phyloP scores from a whole-genome alignment of 208 protist genomes.

The Trypanosoma melophagium region DNA sequence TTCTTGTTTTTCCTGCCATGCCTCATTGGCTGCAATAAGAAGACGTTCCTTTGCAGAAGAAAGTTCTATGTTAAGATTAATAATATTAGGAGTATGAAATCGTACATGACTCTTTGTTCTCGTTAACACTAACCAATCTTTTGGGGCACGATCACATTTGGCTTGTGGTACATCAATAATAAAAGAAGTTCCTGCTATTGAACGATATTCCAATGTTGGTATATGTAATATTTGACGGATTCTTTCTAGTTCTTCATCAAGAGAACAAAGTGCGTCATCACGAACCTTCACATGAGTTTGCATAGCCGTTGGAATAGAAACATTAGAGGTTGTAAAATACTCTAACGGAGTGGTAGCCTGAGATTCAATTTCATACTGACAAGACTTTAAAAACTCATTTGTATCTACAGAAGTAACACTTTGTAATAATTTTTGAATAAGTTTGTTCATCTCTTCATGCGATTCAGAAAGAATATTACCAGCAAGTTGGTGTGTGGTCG shows the following conservation, averaged over 20 bases:
- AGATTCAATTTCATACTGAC: conserved; percentile 40
- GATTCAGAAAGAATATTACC: conserved; percentile 10
- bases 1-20: conserved; percentile 57
- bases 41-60: conserved; percentile 75
- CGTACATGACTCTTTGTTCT: conserved; percentile 83
- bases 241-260: conserved; percentile 64
- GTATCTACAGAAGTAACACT: conserved; percentile 26
- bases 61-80: conserved; percentile 51
- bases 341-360: conserved; percentile 62
- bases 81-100: conserved; percentile 69
- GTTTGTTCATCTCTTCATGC: neutral
- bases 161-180: conserved; percentile 68
- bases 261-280: conserved; percentile 34
- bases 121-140: conserved; percentile 71
- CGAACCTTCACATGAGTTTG: conserved; percentile 38
- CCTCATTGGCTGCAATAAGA: conserved; percentile 42
- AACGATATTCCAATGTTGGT: conserved; percentile 73
- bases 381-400: conserved; percentile 34
- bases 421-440: conserved; percentile 37
- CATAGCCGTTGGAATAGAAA: conserved; percentile 31
- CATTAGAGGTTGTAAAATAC: conserved; percentile 40
- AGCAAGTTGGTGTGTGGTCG: conserved; percentile 33
- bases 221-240: conserved; percentile 49
- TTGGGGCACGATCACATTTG: conserved; percentile 48
- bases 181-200: conserved; percentile 77